A percentile compares a stretch with the other conserved stretches of the same genome.
These are phyloP conservation scores for Diplodia seriata DNA, from an alignment of 2,329 filamentous ascomycete species.

Conservation along the genomic window DNA sequence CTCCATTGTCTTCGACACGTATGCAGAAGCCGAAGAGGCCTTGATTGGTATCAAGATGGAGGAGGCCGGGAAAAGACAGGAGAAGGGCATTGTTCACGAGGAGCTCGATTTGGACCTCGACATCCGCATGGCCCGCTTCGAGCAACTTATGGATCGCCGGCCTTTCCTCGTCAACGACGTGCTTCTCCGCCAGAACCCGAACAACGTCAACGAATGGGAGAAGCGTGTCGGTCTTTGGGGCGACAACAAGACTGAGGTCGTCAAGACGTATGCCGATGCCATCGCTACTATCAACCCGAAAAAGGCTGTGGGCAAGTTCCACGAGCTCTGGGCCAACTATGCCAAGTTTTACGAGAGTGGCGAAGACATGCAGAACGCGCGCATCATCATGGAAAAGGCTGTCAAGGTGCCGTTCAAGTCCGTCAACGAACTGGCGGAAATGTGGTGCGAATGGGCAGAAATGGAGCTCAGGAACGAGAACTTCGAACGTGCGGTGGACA, in stretches of 20 bases:
- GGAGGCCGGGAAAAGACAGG: conserved; percentile 77
- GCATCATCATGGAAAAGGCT: conserved; percentile 96
- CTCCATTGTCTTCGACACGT: conserved; percentile 93
- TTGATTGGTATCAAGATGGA: conserved; percentile 93
- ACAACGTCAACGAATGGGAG: conserved; percentile 96
- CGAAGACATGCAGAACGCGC: conserved; percentile 81
- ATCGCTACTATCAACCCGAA: conserved; percentile 93
- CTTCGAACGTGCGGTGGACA: conserved; percentile 90
- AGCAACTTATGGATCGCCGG: conserved; percentile 95
- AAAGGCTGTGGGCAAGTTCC: conserved; percentile 90
- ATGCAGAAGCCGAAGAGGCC: conserved; percentile 95
- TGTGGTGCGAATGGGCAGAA: conserved; percentile 99
- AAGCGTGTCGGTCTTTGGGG: conserved; percentile 96
- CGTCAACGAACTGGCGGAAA: conserved; percentile 94
- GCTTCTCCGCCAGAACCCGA: conserved; percentile 90
- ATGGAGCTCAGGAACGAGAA: conserved; percentile 97
- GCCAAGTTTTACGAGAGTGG: conserved; percentile 95
- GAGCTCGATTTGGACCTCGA: conserved; percentile 93
- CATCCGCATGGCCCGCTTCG: conserved; percentile 96
- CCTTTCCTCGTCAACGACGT: conserved; percentile 98
- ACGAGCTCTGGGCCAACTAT: conserved; percentile 95
- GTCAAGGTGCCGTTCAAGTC: conserved; percentile 98
- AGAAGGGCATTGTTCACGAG: conserved; percentile 77
- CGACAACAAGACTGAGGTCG: conserved; percentile 87
- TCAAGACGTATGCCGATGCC: conserved; percentile 92